Percentiles rank a stretch among this genome's conserved stretches.
Conservation (phyloP, 2,329 filamentous ascomycete genomes). For the Neospermospora avenae region DNA sequence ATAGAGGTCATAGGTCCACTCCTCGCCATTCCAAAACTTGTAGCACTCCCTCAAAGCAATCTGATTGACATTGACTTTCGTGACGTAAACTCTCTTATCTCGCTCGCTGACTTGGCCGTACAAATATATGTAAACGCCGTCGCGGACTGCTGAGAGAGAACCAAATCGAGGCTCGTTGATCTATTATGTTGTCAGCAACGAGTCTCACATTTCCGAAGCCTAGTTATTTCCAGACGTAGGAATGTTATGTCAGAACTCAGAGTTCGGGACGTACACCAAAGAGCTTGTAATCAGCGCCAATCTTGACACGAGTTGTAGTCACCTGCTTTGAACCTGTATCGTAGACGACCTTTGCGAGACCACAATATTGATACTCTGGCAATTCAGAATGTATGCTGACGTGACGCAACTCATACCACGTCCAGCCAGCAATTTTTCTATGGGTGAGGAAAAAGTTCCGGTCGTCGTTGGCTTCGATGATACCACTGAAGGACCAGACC, state of each 20-base stretch:
- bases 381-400: neutral
- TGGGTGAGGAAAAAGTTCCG: neutral
- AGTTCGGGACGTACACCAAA: neutral
- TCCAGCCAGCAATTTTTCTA: slow-evolving; percentile 14
- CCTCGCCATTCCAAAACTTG: slow-evolving; percentile 15
- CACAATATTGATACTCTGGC: slow-evolving; percentile 4
- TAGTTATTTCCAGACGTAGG: neutral
- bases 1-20: slow-evolving; percentile 10
- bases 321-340: neutral
- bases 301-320: neutral
- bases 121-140: slow-evolving; percentile 15
- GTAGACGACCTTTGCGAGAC: slow-evolving; percentile 7
- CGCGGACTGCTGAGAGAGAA: slow-evolving; percentile 11
- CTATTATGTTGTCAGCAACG: neutral
- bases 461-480: slow-evolving; percentile 1
- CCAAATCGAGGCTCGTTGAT: slow-evolving; percentile 19
- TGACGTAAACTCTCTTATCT: slow-evolving; percentile 19
- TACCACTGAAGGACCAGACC: slow-evolving; percentile 20
- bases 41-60: slow-evolving; percentile 3
- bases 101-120: slow-evolving; percentile 18
- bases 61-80: slow-evolving; percentile 8
- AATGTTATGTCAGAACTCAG: neutral
- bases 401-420: slow-evolving; percentile 12
- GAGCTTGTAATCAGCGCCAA: neutral
- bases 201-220: neutral